Conservation (phyloP, 768 basidiomycete genomes). For the Lenzites betulinus region DNA sequence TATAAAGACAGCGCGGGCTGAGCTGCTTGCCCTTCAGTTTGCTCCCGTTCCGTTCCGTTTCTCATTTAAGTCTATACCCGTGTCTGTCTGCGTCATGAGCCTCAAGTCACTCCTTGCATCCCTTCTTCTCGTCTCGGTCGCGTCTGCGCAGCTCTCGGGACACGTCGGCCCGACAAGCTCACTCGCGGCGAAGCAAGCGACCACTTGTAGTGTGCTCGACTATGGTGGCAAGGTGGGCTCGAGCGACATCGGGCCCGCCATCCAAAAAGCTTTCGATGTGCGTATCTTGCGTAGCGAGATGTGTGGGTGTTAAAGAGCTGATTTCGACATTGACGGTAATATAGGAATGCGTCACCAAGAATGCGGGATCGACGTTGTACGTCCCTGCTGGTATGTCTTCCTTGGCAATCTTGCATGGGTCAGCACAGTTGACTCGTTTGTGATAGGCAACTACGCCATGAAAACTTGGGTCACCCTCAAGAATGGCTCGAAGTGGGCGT, state of each 20-base stretch:
- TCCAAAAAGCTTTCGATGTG: constrained; percentile 29
- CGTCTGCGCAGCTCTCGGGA: constrained; percentile 27
- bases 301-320: not conserved
- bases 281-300: not conserved
- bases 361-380: constrained; percentile 26
- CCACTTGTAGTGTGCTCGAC: constrained; percentile 32
- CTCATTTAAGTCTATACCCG: too few species aligned
- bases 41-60: too few species aligned
- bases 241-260: constrained; percentile 34
- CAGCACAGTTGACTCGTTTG: not conserved
- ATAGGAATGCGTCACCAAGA: constrained; percentile 30
- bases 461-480: constrained; percentile 33
- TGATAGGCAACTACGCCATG: constrained; percentile 30
- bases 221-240: constrained; percentile 34
- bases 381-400: constrained; percentile 29
- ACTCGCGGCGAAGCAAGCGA: constrained; percentile 23
- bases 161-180: constrained; percentile 29
- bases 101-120: constrained; percentile 16
- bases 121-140: constrained; percentile 1
- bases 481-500: constrained; percentile 32
- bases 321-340: not conserved
- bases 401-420: not conserved
- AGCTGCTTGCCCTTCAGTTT: too few species aligned
- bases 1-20: not conserved
- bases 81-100: constrained; percentile 2